Percentiles rank a stretch among this genome's conserved stretches.
Evolutionary conservation across 164 flowering plant genomes (phyloP).

Genomic region (Tinospora cordifolia): DNA sequence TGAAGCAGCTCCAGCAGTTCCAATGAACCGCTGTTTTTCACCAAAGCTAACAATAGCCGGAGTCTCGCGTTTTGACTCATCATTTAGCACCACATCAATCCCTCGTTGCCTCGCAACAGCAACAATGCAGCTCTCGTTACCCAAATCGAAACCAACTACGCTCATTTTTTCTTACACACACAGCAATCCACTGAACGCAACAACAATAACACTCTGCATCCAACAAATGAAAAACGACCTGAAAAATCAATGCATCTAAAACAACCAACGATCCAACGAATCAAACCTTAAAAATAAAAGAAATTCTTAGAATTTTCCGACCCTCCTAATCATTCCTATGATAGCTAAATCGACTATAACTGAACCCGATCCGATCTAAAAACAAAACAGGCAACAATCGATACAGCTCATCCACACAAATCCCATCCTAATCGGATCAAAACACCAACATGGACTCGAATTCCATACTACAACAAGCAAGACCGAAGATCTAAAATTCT

Average conservation of each 20-base stretch:
- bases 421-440: not conserved
- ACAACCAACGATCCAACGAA: not conserved
- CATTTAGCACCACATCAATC: conserved; percentile 94
- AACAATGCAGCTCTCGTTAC: conserved; percentile 86
- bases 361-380: not conserved
- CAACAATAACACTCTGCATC: not conserved
- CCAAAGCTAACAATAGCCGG: conserved; percentile 91
- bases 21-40: conserved; percentile 87
- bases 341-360: not conserved
- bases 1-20: conserved; percentile 91
- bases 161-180: conserved; percentile 52
- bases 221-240: not conserved
- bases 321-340: not conserved
- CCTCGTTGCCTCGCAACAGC: conserved; percentile 95
- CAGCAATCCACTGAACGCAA: not conserved
- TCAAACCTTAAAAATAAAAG: not conserved
- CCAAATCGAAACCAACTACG: conserved; percentile 92
- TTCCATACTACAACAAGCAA: not conserved
- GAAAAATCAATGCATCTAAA: too few relatives aligned
- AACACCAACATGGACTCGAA: not conserved
- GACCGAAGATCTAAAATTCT: not conserved
- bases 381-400: not conserved
- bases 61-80: conserved; percentile 93
- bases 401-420: not conserved
- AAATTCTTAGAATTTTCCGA: not conserved